Conservation (phyloP, 2,329 filamentous ascomycete genomes). For the Fusarium sororula region DNA sequence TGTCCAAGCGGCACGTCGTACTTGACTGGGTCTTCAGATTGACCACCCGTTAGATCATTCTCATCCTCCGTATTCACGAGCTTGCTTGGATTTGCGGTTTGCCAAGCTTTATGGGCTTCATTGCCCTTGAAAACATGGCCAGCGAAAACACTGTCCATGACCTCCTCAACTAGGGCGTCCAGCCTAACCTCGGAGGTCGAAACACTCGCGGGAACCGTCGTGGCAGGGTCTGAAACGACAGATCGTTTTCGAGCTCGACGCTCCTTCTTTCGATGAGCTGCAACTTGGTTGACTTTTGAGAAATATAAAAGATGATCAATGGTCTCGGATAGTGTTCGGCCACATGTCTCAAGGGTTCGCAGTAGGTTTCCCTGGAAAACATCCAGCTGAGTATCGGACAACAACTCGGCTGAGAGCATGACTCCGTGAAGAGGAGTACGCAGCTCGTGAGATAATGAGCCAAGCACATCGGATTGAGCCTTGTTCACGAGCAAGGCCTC, state of each 20-base stretch:
- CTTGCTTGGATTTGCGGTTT: constrained; percentile 7
- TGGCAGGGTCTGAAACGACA: constrained; percentile 1
- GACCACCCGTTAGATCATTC: background rate
- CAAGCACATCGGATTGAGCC: constrained; percentile 67
- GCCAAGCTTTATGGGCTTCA: constrained; percentile 24
- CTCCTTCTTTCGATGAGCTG: constrained; percentile 20
- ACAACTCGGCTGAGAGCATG: constrained; percentile 62
- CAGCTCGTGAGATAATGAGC: constrained; percentile 69
- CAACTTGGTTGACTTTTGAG: constrained; percentile 60
- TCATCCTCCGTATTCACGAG: background rate
- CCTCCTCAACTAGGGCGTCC: constrained; percentile 33
- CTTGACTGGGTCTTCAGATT: background rate
- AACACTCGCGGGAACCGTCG: background rate
- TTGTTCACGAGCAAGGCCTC: constrained; percentile 50
- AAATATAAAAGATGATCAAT: constrained; percentile 63
- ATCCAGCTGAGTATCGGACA: constrained; percentile 60
- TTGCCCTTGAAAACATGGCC: constrained; percentile 29
- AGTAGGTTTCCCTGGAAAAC: constrained; percentile 58
- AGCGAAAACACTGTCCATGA: constrained; percentile 37
- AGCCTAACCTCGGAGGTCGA: constrained; percentile 14
- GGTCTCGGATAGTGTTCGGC: constrained; percentile 61
- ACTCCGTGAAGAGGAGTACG: constrained; percentile 69
- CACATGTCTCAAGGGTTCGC: constrained; percentile 60
- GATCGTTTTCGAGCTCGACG: constrained; percentile 16
- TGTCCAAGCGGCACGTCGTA: constrained; percentile 18